These are phyloP conservation scores for Aspergillus ellipticus DNA, from an alignment of 495 filamentous ascomycete species.

Conservation along the genomic window DNA sequence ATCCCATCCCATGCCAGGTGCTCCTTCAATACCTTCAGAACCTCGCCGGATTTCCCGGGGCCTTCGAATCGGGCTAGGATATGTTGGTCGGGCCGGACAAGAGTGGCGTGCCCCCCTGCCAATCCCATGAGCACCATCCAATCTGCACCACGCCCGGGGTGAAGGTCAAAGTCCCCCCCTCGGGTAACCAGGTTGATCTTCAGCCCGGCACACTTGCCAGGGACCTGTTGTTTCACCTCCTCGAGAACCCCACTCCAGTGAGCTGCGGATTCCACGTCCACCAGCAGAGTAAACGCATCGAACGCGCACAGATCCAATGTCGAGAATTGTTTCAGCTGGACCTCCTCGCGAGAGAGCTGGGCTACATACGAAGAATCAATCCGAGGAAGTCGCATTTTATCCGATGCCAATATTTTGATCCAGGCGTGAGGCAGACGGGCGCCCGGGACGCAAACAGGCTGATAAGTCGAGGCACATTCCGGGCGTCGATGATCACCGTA, in stretches of 20 bases:
- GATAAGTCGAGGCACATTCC: not conserved
- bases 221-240: not conserved
- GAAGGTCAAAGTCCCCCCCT: conserved; percentile 18
- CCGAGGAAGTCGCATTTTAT: conserved; percentile 8
- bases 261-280: conserved; percentile 9
- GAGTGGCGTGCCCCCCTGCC: conserved; percentile 17
- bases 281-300: conserved; percentile 26
- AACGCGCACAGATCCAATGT: conserved; percentile 30
- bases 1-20: conserved; percentile 13
- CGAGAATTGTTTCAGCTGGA: conserved; percentile 24
- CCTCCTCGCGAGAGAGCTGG: conserved; percentile 17
- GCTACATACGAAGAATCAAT: conserved; percentile 29
- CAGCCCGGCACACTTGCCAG: not conserved
- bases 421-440: conserved; percentile 34
- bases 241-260: conserved; percentile 3
- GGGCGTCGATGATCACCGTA: conserved; percentile 26
- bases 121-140: conserved; percentile 21
- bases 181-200: conserved; percentile 8
- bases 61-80: conserved; percentile 20
- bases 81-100: conserved; percentile 38
- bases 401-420: conserved; percentile 11
- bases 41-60: not conserved
- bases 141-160: conserved; percentile 7
- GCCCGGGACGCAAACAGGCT: conserved; percentile 20
- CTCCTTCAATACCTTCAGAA: conserved; percentile 8